A percentile compares a stretch with the other conserved stretches of the same genome.
These are phyloP conservation scores for Rhizomucor miehei DNA, from an alignment of 371 early-diverging fungal species.

Conservation along the genomic window DNA sequence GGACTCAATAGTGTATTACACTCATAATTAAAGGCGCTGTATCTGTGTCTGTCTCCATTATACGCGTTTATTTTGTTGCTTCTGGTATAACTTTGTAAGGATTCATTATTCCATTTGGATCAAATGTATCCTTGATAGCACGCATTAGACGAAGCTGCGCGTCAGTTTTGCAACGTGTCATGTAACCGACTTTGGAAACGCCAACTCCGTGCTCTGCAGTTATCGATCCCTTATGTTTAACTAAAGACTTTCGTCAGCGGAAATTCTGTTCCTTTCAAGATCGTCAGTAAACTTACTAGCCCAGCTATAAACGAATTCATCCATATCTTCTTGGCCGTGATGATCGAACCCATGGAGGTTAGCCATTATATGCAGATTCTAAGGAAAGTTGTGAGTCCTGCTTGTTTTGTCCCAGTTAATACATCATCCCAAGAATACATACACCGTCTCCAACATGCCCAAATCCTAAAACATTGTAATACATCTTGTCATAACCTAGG, in stretches of 20 bases:
- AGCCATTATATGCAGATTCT: conserved; percentile 82
- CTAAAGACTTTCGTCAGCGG: conserved; percentile 6
- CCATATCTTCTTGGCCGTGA: conserved; percentile 17
- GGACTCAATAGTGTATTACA: too few relatives aligned
- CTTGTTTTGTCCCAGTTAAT: background rate
- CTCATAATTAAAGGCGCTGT: too few relatives aligned
- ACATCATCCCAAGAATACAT: background rate
- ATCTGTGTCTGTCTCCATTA: too few relatives aligned
- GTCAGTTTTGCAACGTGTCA: conserved; percentile 46
- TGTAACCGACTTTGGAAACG: conserved; percentile 27
- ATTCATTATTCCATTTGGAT: conserved; percentile 66
- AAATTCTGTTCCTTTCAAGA: background rate
- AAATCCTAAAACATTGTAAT: conserved; percentile 60
- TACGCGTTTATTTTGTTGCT: too few relatives aligned
- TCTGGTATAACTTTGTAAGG: conserved; percentile 58
- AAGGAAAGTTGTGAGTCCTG: background rate
- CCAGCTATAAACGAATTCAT: conserved; percentile 63
- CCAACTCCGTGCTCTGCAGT: conserved; percentile 52
- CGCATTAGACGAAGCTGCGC: conserved; percentile 52
- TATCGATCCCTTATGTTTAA: conserved; percentile 53
- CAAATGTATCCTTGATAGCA: conserved; percentile 52
- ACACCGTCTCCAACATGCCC: conserved; percentile 72
- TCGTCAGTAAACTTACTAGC: conserved; percentile 25
- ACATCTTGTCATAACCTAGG: conserved; percentile 44
- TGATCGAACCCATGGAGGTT: conserved; percentile 51